A percentile compares a stretch with the other conserved stretches of the same genome.
Evolutionary conservation across 2,329 filamentous ascomycete species (phyloP).

Genomic region (Diaporthe sp.): DNA sequence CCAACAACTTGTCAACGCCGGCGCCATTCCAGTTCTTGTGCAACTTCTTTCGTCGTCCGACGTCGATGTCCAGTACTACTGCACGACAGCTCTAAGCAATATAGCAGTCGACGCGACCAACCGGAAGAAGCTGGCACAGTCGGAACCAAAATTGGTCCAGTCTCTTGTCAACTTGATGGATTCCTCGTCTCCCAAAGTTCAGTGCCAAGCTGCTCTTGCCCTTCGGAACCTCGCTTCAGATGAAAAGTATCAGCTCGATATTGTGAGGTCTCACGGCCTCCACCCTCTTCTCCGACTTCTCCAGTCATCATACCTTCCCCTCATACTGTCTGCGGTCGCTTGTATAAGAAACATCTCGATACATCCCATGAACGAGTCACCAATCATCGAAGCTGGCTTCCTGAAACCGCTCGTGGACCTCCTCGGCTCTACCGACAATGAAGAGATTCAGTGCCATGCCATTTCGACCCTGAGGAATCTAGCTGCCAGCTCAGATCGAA

Average conservation of each 20-base stretch:
- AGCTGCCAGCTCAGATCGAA: constrained; percentile 95
- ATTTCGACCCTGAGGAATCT: constrained; percentile 97
- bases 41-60: constrained; percentile 93
- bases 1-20: constrained; percentile 96
- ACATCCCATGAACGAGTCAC: constrained; percentile 96
- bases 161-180: constrained; percentile 97
- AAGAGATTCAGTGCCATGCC: constrained; percentile 98
- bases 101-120: constrained; percentile 96
- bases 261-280: constrained; percentile 90
- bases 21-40: constrained; percentile 97
- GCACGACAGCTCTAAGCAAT: constrained; percentile 97
- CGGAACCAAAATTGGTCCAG: constrained; percentile 91
- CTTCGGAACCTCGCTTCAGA: constrained; percentile 96
- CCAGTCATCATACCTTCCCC: constrained; percentile 93
- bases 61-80: constrained; percentile 99
- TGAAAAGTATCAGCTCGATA: constrained; percentile 98
- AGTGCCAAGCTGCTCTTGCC: constrained; percentile 95
- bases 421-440: constrained; percentile 94
- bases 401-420: constrained; percentile 93
- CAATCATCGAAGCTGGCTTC: constrained; percentile 98
- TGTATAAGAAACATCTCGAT: constrained; percentile 99
- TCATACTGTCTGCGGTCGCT: constrained; percentile 96
- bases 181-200: constrained; percentile 95
- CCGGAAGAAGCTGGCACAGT: constrained; percentile 89
- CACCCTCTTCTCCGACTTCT: constrained; percentile 88